phyloP scores from a whole-genome alignment of 1,284 basidiomycete species.

The Hemileia vastatrix region DNA sequence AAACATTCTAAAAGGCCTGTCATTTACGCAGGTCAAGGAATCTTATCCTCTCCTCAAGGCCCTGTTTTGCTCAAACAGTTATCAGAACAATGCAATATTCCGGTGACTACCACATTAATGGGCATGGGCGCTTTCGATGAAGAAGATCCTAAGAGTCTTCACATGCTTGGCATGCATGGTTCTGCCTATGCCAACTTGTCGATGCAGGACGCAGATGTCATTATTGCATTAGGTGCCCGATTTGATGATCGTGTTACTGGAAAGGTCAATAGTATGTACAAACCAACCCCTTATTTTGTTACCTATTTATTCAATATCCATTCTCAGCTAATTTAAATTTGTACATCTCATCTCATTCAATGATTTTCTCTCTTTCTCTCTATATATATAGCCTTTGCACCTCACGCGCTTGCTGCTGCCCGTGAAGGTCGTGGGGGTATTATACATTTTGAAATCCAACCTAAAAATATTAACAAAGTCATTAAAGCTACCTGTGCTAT shows the following conservation, averaged over 20 bases:
- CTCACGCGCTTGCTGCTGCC: slow-evolving; percentile 78
- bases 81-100: slow-evolving; percentile 77
- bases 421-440: slow-evolving; percentile 80
- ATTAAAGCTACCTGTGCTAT: slow-evolving; percentile 88
- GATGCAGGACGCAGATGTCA: slow-evolving; percentile 93
- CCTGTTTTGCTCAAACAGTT: slow-evolving; percentile 74
- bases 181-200: slow-evolving; percentile 94
- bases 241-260: slow-evolving; percentile 99
- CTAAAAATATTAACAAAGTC: slow-evolving; percentile 99
- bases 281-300: slow-evolving; percentile 1
- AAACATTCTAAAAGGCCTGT: slow-evolving; percentile 82
- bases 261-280: slow-evolving; percentile 61
- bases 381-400: slow-evolving; percentile 59
- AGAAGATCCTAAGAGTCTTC: slow-evolving; percentile 65
- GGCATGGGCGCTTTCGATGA: slow-evolving; percentile 95
- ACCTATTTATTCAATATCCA: neutral
- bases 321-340: neutral
- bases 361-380: slow-evolving; percentile 7
- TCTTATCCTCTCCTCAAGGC: slow-evolving; percentile 71
- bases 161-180: slow-evolving; percentile 99
- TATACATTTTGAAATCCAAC: slow-evolving; percentile 97
- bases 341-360: neutral
- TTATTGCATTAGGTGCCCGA: slow-evolving; percentile 89
- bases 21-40: slow-evolving; percentile 87
- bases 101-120: slow-evolving; percentile 91